These are phyloP conservation scores for Laetiporus sulphureus DNA, from an alignment of 1,284 basidiomycete species.

Conservation along the genomic window DNA sequence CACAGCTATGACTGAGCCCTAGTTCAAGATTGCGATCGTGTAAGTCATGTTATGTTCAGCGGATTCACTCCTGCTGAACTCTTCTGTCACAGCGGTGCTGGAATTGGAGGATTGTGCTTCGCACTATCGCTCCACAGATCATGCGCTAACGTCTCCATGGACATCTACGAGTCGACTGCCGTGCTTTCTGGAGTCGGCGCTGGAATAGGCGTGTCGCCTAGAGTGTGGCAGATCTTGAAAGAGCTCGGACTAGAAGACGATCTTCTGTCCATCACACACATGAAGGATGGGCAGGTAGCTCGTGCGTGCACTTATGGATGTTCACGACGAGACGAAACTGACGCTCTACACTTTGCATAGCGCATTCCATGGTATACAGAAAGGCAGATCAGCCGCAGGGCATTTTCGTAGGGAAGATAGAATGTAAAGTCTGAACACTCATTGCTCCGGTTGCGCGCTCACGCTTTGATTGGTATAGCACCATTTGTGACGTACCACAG, in stretches of 20 bases:
- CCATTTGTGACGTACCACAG: conserved; percentile 32
- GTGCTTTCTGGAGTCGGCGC: conserved; percentile 31
- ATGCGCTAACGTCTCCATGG: conserved; percentile 26
- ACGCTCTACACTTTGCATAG: too few species aligned
- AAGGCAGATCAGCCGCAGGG: background rate
- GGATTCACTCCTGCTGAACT: too few species aligned
- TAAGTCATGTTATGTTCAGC: background rate
- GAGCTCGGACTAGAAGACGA: conserved; percentile 14
- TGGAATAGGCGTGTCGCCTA: conserved; percentile 31
- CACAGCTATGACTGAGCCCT: background rate
- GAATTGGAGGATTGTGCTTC: conserved; percentile 32
- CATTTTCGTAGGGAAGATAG: too few species aligned
- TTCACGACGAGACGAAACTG: too few species aligned
- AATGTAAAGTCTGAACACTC: background rate
- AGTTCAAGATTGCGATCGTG: background rate
- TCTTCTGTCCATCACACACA: background rate
- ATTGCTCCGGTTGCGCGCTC: background rate
- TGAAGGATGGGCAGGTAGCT: too few species aligned
- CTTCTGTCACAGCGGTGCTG: conserved; percentile 30
- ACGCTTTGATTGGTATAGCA: background rate
- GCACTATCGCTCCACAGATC: conserved; percentile 30
- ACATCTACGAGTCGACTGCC: conserved; percentile 32
- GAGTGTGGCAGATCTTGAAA: conserved; percentile 27
- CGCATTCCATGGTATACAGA: background rate
- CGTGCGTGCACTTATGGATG: too few species aligned